A percentile compares a stretch with the other conserved stretches of the same genome.
Conservation (phyloP, 2,329 filamentous ascomycete species). For the Verticillium albo-atrum region DNA sequence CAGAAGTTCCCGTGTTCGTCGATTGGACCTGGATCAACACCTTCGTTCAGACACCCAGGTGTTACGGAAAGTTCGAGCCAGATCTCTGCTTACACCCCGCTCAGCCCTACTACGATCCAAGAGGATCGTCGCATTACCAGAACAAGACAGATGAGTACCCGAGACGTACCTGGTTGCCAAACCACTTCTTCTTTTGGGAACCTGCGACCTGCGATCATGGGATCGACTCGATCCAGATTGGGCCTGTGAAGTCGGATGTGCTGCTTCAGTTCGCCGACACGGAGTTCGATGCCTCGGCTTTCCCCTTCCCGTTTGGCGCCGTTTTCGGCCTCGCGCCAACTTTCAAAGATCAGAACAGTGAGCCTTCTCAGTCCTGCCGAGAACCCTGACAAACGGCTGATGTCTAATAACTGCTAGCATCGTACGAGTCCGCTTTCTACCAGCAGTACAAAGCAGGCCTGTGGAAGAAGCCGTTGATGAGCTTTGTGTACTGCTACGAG, state of each 20-base stretch:
- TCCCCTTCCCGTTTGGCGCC: conserved; percentile 9
- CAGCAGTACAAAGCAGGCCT: conserved; percentile 12
- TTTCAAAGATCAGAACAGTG: conserved; percentile 7
- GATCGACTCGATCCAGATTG: conserved; percentile 10
- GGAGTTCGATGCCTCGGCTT: conserved; percentile 7
- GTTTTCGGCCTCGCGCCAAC: conserved; percentile 12
- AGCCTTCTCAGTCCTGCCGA: not conserved
- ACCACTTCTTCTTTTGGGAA: conserved; percentile 15
- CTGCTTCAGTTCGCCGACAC: conserved; percentile 11
- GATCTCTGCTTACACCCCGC: conserved; percentile 7
- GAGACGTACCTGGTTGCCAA: conserved; percentile 11
- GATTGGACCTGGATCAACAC: conserved; percentile 16
- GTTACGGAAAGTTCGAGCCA: conserved; percentile 8
- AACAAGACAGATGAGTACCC: conserved; percentile 8
- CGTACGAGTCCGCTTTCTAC: conserved; percentile 13
- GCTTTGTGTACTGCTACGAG: conserved; percentile 14
- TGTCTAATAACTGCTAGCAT: not conserved
- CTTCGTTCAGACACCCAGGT: conserved; percentile 9
- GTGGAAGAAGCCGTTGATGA: conserved; percentile 7
- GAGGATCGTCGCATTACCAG: conserved; percentile 6
- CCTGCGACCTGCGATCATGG: conserved; percentile 9
- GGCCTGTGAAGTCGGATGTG: conserved; percentile 3
- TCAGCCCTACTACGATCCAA: conserved; percentile 9
- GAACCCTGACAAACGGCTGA: not conserved
- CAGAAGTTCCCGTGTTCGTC: conserved; percentile 11